Conservation (phyloP, 106 monocot species). For the Alisma plantagoaquatica region DNA sequence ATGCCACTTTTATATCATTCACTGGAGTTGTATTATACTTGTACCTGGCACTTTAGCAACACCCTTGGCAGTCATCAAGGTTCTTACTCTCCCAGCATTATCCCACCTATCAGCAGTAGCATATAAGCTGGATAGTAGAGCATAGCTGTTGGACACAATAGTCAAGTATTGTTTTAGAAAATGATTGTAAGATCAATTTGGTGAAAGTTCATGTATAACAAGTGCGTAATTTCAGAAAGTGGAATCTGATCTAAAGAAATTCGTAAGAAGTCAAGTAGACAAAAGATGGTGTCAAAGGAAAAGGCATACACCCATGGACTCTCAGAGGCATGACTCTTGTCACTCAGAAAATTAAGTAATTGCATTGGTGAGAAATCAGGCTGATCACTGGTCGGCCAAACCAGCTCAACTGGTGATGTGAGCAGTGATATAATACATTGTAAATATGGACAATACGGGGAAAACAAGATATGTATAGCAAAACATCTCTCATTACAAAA, state of each 20-base stretch:
- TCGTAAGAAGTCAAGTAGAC: too few relatives aligned
- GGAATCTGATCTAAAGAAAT: background rate
- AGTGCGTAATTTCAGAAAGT: background rate
- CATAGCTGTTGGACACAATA: constrained; percentile 32
- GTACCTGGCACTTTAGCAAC: constrained; percentile 35
- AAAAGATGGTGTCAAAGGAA: background rate
- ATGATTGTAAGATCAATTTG: background rate
- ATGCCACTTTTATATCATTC: constrained; percentile 22
- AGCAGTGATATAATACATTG: too few relatives aligned
- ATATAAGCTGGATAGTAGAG: constrained; percentile 47
- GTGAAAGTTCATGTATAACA: background rate
- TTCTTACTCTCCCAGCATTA: constrained; percentile 28
- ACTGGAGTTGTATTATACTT: constrained; percentile 32
- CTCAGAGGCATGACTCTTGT: background rate
- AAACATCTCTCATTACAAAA: too few relatives aligned
- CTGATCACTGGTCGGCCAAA: too few relatives aligned
- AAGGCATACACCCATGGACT: background rate
- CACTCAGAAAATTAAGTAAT: too few relatives aligned
- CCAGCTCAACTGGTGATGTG: too few relatives aligned
- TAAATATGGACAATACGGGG: background rate
- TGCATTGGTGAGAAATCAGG: too few relatives aligned
- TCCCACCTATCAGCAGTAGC: constrained; percentile 39
- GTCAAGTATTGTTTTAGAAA: too few relatives aligned
- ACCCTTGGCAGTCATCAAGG: constrained; percentile 24
- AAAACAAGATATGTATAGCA: background rate